Evolutionary conservation across 1,139 yeast genomes (phyloP).

Genomic region (Saccharomycopsis crataegensis): DNA sequence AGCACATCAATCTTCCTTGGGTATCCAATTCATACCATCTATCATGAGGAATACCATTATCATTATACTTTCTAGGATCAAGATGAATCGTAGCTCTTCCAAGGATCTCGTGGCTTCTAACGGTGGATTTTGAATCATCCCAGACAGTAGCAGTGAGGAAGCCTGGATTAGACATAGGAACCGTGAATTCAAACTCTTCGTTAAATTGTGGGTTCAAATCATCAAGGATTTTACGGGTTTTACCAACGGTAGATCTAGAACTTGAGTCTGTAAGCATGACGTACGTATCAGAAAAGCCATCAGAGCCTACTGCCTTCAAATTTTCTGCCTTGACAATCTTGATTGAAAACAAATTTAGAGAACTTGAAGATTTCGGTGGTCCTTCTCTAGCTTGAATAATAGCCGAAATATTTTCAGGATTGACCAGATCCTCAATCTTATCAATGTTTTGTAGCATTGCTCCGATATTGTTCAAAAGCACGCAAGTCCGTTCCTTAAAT

Average conservation of each 20-base stretch:
- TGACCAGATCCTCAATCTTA: conserved; percentile 51
- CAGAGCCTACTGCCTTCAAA: conserved; percentile 45
- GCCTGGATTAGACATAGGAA: conserved; percentile 28
- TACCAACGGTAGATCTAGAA: conserved; percentile 53
- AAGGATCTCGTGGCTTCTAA: conserved; percentile 51
- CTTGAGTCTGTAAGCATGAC: conserved; percentile 60
- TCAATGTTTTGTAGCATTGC: conserved; percentile 52
- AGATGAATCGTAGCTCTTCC: conserved; percentile 61
- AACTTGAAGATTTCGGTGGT: conserved; percentile 25
- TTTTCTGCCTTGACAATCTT: conserved; percentile 66
- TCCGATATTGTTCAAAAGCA: conserved; percentile 66
- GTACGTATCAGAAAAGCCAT: conserved; percentile 56
- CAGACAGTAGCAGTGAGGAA: conserved; percentile 60
- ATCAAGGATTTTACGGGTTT: conserved; percentile 58
- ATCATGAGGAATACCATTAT: conserved; percentile 64
- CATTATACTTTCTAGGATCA: conserved; percentile 58
- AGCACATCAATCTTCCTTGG: conserved; percentile 57
- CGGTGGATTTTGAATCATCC: conserved; percentile 47
- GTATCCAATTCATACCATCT: conserved; percentile 55
- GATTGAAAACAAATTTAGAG: conserved; percentile 56
- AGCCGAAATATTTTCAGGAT: conserved; percentile 54
- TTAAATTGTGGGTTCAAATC: conserved; percentile 79
- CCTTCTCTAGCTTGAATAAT: conserved; percentile 35
- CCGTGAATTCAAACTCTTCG: conserved; percentile 69
- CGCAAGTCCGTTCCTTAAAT: conserved; percentile 59